Evolutionary conservation across 306 rosid species (phyloP).

Genomic region (Cicer arietinum): DNA sequence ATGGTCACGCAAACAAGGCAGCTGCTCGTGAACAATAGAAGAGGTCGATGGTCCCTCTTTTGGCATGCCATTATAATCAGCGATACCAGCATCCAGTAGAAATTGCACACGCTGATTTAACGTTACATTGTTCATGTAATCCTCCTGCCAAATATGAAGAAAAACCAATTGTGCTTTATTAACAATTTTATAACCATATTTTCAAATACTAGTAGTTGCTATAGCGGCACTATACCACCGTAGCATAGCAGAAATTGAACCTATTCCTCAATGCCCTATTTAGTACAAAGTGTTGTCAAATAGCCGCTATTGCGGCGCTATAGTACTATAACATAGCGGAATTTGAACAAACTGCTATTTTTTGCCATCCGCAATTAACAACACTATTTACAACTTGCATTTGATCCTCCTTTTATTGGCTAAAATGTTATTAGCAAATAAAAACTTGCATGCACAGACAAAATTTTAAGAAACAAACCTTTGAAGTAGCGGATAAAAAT

Average conservation of each 20-base stretch:
- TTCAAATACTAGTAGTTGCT: no score
- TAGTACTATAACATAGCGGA: no score
- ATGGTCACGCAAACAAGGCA: slow-evolving; percentile 31
- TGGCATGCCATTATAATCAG: background rate
- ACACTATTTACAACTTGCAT: background rate
- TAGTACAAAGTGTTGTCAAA: no score
- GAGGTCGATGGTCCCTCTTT: slow-evolving; percentile 5
- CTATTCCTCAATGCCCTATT: no score
- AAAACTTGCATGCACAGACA: background rate
- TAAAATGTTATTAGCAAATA: background rate
- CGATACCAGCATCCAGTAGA: background rate
- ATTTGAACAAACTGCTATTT: no score
- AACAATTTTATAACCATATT: background rate
- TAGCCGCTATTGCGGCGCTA: no score
- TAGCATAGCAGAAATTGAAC: no score
- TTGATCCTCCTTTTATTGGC: background rate
- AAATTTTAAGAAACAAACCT: slow-evolving; percentile 45
- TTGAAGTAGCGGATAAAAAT: slow-evolving; percentile 25
- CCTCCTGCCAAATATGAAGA: slow-evolving; percentile 43
- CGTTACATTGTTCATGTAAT: slow-evolving; percentile 48
- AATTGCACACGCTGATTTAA: slow-evolving; percentile 10
- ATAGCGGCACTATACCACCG: no score
- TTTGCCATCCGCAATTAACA: no score
- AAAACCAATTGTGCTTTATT: background rate
- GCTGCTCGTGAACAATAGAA: slow-evolving; percentile 28